A percentile compares a stretch with the other conserved stretches of the same genome.
Conservation (phyloP, 345 rosid genomes). For the Aquilaria sinensis region DNA sequence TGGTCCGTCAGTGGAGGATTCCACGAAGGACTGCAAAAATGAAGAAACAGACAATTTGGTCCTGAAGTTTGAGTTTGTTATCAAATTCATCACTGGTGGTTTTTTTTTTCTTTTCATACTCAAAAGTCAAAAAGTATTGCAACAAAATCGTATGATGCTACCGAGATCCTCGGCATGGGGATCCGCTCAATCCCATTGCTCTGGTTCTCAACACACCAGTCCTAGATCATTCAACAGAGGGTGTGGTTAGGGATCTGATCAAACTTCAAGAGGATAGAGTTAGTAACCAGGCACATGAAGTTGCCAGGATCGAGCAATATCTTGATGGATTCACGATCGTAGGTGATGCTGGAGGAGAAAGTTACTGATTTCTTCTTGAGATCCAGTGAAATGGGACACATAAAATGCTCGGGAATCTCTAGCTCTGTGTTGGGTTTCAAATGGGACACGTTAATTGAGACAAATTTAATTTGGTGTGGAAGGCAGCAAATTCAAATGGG, state of each 20-base stretch:
- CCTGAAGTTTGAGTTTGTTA: background rate
- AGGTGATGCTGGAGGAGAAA: constrained; percentile 76
- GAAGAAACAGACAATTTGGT: background rate
- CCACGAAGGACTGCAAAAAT: constrained; percentile 16
- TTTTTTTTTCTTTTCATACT: no score
- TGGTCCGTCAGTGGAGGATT: constrained; percentile 10
- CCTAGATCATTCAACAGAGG: constrained; percentile 50
- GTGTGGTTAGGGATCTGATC: constrained; percentile 57
- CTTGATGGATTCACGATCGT: constrained; percentile 78
- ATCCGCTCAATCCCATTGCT: constrained; percentile 39
- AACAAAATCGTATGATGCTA: constrained; percentile 2
- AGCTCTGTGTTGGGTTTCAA: constrained; percentile 9
- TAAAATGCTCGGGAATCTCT: constrained; percentile 50
- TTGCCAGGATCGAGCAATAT: constrained; percentile 63
- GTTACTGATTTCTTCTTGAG: constrained; percentile 81
- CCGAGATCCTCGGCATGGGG: constrained; percentile 52
- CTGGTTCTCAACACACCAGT: constrained; percentile 51
- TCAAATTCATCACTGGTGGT: background rate
- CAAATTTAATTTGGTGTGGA: no score
- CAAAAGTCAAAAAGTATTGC: no score
- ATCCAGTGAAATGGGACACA: constrained; percentile 72
- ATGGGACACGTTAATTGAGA: no score
- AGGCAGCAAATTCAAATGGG: no score
- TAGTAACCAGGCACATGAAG: constrained; percentile 66
- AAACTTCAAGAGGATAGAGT: constrained; percentile 27